Evolutionary conservation across 208 protist species (phyloP).

Genomic region (Leishmania lainsoni): DNA sequence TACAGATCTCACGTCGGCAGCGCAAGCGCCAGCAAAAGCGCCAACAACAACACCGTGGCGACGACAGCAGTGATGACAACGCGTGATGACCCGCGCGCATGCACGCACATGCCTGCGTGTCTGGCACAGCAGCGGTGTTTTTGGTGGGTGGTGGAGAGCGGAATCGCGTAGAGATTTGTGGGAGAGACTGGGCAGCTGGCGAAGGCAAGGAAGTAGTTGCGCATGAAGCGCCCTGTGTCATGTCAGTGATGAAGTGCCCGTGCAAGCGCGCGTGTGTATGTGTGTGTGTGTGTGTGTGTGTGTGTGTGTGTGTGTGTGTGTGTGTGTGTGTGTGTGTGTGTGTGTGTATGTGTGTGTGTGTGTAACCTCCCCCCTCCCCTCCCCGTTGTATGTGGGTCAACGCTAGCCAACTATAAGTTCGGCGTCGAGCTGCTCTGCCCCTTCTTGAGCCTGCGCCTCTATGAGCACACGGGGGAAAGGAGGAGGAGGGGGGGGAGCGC

Average conservation of each 20-base stretch:
- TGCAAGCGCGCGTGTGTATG: not conserved
- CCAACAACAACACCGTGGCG: slow-evolving; percentile 13
- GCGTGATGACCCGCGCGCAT: not conserved
- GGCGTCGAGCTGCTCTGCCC: not conserved
- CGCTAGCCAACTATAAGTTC: not conserved
- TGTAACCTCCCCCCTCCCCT: not conserved
- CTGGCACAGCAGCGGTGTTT: not conserved
- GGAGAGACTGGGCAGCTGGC: too few species aligned
- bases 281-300: not conserved
- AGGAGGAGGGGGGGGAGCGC: not conserved
- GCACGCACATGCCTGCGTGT: not conserved
- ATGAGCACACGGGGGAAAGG: too few species aligned
- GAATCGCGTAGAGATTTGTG: too few species aligned
- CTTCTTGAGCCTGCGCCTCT: not conserved
- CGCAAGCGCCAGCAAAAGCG: slow-evolving; percentile 43
- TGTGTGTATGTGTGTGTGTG: not conserved
- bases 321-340: not conserved
- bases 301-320: not conserved
- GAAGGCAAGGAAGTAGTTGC: not conserved
- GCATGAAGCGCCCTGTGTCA: not conserved
- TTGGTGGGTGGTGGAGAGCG: not conserved
- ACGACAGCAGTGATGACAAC: not conserved
- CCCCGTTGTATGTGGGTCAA: not conserved
- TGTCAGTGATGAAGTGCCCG: not conserved
- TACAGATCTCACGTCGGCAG: slow-evolving; percentile 27